Base-by-base conservation (phyloP, 73 alveolate genomes). In the Blepharisma japonicum region DNA sequence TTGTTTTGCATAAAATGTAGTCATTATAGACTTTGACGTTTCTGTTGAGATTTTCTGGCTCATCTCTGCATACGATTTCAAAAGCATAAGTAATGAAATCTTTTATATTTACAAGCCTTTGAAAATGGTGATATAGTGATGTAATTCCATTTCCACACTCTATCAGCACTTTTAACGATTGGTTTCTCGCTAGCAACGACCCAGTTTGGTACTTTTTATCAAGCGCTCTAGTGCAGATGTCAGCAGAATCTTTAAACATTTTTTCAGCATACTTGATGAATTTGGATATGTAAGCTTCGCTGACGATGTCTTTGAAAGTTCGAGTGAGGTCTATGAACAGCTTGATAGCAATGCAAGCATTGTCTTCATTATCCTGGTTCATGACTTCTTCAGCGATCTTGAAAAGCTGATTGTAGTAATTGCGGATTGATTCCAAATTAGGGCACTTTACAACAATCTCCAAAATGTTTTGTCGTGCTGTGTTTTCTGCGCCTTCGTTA, bases 121-220 rank as follows among this genome's bases (percentile, higher is more conserved):
- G 74, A 25, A 20, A 61, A 5, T 61, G 74, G 5, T 61, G 74
- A 14, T 25, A 61, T 2, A 61, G 47, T 2, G 50, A 20, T 14
- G 74, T 61, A 9, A 61, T 61, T 20, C n/a, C 74, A 20, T 9
- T 61, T 5, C 74, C 74, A 25, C 74, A 61, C 23, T 61, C 74
- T 20, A 61, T 61, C 23, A 61, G 47, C 18, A 61, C 74, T 61
- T 61, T 61, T 8, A 61, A 61, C 18, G 50, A 20, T 3, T 61
- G 47, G 14, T 61, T n/a, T 14, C 50, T 25, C 18, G 74, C 47
- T 14, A 61, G 47, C 11, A 61, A 25, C 3, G 74, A 61, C 47
- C 74, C 74, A 32, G 42, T 3, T 32, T 32, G 42, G 42, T 32
- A 32, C 3, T 32, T 32, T 25, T 39, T 61, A 2, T 61, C 74